A percentile compares a stretch with the other conserved stretches of the same genome.
These are phyloP conservation scores for Talaromyces sp. DNA, from an alignment of 2,329 filamentous ascomycete genomes.

Conservation along the genomic window DNA sequence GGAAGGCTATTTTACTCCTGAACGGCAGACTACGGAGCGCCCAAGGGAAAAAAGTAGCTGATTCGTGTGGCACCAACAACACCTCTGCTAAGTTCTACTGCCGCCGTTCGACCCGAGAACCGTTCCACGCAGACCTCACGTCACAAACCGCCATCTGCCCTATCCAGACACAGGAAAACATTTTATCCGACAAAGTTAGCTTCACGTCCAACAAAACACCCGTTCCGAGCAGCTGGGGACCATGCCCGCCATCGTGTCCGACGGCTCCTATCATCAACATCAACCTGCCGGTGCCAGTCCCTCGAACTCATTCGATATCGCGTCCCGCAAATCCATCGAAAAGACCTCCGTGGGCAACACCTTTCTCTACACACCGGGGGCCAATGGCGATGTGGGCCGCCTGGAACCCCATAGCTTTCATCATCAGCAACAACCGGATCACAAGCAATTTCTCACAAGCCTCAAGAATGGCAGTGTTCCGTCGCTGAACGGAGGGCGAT, in stretches of 20 bases:
- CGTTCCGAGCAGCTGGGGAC: slow-evolving; percentile 14
- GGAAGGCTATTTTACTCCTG: neutral
- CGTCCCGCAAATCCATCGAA: slow-evolving; percentile 42
- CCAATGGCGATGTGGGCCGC: slow-evolving; percentile 41
- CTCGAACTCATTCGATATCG: slow-evolving; percentile 39
- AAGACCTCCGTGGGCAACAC: slow-evolving; percentile 44
- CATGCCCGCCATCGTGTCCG: slow-evolving; percentile 41
- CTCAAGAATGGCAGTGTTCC: slow-evolving; percentile 56
- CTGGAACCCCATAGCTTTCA: slow-evolving; percentile 30
- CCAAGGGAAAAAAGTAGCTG: neutral
- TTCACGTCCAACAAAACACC: neutral
- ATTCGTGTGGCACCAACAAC: neutral
- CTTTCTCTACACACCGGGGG: slow-evolving; percentile 46
- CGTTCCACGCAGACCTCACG: slow-evolving; percentile 30
- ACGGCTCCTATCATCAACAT: slow-evolving; percentile 28
- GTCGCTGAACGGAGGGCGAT: slow-evolving; percentile 57
- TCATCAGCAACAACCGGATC: slow-evolving; percentile 37
- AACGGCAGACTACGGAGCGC: neutral
- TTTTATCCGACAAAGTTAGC: neutral
- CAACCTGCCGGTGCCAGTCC: slow-evolving; percentile 24
- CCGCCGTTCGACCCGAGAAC: slow-evolving; percentile 9
- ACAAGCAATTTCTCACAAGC: slow-evolving; percentile 33
- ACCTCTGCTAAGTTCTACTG: neutral
- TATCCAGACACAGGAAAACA: neutral
- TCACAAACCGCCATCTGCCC: slow-evolving; percentile 22